These are phyloP conservation scores for Sambucus nigra DNA, from an alignment of 129 eudicot genomes.

Conservation along the genomic window DNA sequence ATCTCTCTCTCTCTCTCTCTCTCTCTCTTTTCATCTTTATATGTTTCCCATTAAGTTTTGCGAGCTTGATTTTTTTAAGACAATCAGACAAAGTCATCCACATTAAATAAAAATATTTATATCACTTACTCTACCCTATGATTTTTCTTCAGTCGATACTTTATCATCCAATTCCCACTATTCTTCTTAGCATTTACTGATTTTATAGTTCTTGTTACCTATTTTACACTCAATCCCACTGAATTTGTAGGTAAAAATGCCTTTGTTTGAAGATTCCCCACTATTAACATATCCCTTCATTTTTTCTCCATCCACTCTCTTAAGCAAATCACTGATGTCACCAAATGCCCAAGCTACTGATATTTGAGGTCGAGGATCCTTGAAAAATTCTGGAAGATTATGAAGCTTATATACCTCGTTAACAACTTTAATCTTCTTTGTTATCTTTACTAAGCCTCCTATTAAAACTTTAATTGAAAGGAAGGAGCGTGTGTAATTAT, in stretches of 20 bases:
- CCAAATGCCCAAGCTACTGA: constrained; percentile 83
- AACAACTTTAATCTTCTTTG: not conserved
- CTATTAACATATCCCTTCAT: constrained; percentile 24
- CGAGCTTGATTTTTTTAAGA: no score
- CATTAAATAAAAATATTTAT: no score
- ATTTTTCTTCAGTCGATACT: not conserved
- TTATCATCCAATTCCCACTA: constrained; percentile 14
- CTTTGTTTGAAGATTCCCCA: constrained; percentile 30
- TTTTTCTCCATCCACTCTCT: constrained; percentile 55
- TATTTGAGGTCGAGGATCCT: constrained; percentile 97
- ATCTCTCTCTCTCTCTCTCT: no score
- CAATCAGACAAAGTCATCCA: no score
- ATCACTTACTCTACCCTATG: not conserved
- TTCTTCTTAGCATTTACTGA: constrained; percentile 49
- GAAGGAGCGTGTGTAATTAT: constrained; percentile 73
- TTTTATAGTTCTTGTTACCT: constrained; percentile 51
- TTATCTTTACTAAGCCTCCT: constrained; percentile 73
- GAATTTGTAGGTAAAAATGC: constrained; percentile 56
- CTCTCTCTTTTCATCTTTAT: no score
- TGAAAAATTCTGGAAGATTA: constrained; percentile 9
- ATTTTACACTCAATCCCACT: constrained; percentile 62
- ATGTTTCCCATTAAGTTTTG: no score
- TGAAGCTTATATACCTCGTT: not conserved
- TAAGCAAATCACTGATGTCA: constrained; percentile 47
- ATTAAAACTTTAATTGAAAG: constrained; percentile 56